Evolutionary conservation across 2,329 filamentous ascomycete species (phyloP), one percentile per base, ranked within the genome.

Genomic region (Penicillium aurantiogriseum): DNA sequence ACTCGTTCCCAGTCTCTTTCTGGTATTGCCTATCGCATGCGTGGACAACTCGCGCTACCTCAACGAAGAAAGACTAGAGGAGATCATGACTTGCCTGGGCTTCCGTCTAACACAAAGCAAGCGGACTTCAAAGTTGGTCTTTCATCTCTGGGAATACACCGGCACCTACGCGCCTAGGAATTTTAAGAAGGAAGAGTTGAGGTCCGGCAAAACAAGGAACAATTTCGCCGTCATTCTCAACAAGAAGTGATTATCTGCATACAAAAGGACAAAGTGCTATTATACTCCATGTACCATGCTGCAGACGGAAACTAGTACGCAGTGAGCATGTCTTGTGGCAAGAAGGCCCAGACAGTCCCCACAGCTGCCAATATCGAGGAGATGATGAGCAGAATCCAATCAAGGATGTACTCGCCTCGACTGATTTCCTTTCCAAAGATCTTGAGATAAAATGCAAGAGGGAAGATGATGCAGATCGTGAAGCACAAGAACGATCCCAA

Each of bases 401-500:
- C 86, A 44, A 89, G 63, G 5, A 84, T 71, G 67, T 84, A 86
- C 75, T 96, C 91, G 23, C 72, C 71, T 1, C 73, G 64, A 1
- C 80, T 77, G 45, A 97, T 85, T 59, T 93, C 87, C 49, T 85
- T 82, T 46, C 87, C 86, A 72, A 96, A 97, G 1, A 97, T 85
- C 76, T 92, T 96, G 56, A 97, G 77, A 70, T 97, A 92, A 71
- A 99, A 97, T 5, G 87, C 83, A 33, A 96, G 79, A 0, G 93
- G 94, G 50, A 99, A 80, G 74, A 96, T 92, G 63, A 97, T 87
- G 76, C 93, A 97, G 63, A 97, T 95, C 19, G 90, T 91, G 67
- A 96, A 96, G 77, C 93, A 97, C 17, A 96, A 83, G 4, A 92
- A 89, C 39, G 89, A 91, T 13, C 94, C 93, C 77, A 97, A 87